Conservation (phyloP, 371 early-diverging fungal genomes). For the Umbelopsis sp. region DNA sequence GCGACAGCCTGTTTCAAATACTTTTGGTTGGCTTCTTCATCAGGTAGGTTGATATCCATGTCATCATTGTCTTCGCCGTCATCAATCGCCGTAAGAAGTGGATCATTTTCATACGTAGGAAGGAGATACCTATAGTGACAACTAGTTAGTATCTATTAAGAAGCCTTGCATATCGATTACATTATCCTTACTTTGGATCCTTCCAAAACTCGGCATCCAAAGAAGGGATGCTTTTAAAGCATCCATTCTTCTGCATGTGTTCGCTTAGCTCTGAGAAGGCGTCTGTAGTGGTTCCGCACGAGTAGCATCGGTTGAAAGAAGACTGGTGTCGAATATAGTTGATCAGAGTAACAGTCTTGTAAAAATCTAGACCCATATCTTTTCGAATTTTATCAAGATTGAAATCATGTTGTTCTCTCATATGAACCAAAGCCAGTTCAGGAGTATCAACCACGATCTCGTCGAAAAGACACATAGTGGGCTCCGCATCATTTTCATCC, state of each 20-base stretch:
- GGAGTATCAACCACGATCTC: slow-evolving; percentile 64
- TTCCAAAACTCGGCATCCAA: slow-evolving; percentile 71
- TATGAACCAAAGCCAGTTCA: slow-evolving; percentile 71
- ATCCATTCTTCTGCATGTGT: slow-evolving; percentile 59
- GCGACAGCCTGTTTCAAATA: slow-evolving; percentile 23
- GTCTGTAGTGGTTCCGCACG: slow-evolving; percentile 62
- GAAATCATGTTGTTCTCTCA: slow-evolving; percentile 75
- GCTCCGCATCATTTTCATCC: slow-evolving; percentile 74
- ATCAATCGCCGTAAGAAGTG: slow-evolving; percentile 80
- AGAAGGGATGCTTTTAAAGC: slow-evolving; percentile 51
- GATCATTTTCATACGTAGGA: slow-evolving; percentile 88
- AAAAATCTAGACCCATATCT: slow-evolving; percentile 75
- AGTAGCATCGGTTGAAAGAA: slow-evolving; percentile 69
- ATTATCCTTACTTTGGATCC: slow-evolving; percentile 62
- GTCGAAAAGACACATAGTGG: slow-evolving; percentile 80
- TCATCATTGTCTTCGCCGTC: slow-evolving; percentile 63
- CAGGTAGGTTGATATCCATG: slow-evolving; percentile 30
- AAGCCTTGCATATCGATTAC: not conserved
- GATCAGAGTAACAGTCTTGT: slow-evolving; percentile 83
- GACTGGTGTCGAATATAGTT: slow-evolving; percentile 87
- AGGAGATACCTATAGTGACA: slow-evolving; percentile 55
- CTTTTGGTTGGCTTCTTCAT: slow-evolving; percentile 42
- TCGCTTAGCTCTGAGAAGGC: slow-evolving; percentile 43
- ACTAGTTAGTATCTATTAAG: not conserved
- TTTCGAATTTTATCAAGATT: slow-evolving; percentile 67